Evolutionary conservation across 768 basidiomycete species (phyloP), one percentile per base, ranked within the genome.

Genomic region (Chalciporus piperatus): DNA sequence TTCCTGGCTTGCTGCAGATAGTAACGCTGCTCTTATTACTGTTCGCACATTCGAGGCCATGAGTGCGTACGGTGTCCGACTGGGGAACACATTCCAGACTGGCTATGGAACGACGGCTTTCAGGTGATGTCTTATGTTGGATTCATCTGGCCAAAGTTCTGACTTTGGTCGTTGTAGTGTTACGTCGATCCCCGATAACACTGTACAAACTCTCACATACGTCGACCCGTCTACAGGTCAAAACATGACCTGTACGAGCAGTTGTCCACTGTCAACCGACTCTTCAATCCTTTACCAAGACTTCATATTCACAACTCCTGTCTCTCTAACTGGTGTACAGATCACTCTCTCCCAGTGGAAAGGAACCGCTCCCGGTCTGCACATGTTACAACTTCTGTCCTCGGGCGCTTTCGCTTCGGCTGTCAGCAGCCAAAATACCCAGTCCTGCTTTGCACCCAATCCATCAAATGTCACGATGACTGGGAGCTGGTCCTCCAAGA

Each of bases 361-460:
- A 41, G 96, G 94, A 33, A 69, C 74, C 9, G 81, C 83, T 8
- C 81, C 91, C 4, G 97, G 95, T 39, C 72, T 99, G 30, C 93
- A 96, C 66, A 76, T 97, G 45, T 66, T 98, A n/a, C 92, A 98
- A 62, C 74, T 98, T 14, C 82, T 99, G 17, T 94, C 92, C 3
- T 86, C 91, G 16, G 97, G 96, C 52, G 89, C 94, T 14, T 95
- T 89, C 61, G 91, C 87, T 12, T 92, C 92, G 1, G 81, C 92
- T 1, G 70, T 89, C 48, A 65, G 70, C 45, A 63, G 63, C 14
- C 74, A 83, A 47, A 91, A 94, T 60, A 71, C 69, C 4, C 63
- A 74, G 37, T 88, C 89, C 2, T 94, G 93, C 65, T 92, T 85
- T 63, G 83, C 91, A 2, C 85, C 90, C 1, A 78, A 75, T 51